These are phyloP conservation scores for Westerdykella sp. DNA, from an alignment of 2,329 filamentous ascomycete genomes.

Conservation along the genomic window DNA sequence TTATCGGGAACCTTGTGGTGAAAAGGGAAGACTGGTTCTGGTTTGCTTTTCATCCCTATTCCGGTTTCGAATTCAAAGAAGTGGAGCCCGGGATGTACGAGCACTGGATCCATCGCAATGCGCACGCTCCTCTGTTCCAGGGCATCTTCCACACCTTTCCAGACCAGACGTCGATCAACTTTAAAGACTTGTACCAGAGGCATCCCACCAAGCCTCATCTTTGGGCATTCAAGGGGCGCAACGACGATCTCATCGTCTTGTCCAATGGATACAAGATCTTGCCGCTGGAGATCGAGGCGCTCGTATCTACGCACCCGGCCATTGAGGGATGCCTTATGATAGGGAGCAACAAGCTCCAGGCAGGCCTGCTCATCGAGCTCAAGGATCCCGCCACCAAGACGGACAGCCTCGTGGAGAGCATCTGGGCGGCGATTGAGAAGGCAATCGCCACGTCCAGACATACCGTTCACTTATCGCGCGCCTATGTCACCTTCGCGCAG, in stretches of 20 bases:
- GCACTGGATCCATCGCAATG: conserved; percentile 31
- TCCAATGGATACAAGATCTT: conserved; percentile 18
- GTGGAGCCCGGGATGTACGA: conserved; percentile 24
- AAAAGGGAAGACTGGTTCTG: no score
- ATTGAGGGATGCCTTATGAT: conserved; percentile 28
- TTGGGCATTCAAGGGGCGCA: conserved; percentile 16
- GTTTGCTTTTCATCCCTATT: no score
- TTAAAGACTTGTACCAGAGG: conserved; percentile 16
- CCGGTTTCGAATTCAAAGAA: no score
- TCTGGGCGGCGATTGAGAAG: conserved; percentile 42
- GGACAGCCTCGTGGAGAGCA: conserved; percentile 35
- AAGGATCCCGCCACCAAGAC: conserved; percentile 6
- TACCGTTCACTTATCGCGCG: conserved; percentile 39
- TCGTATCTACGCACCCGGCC: conserved; percentile 19
- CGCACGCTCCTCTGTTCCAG: conserved; percentile 16
- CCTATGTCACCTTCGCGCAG: conserved; percentile 40
- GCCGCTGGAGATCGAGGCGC: conserved; percentile 15
- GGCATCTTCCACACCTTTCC: conserved; percentile 21
- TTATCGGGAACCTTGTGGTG: no score
- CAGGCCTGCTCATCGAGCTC: conserved; percentile 29
- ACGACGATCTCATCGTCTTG: conserved; percentile 16
- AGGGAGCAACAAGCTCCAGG: conserved; percentile 22
- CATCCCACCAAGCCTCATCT: conserved; percentile 17
- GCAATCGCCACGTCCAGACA: conserved; percentile 38
- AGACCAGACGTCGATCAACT: conserved; percentile 8